Conservation (phyloP, 768 basidiomycete genomes). For the Steccherinum ochraceum region DNA sequence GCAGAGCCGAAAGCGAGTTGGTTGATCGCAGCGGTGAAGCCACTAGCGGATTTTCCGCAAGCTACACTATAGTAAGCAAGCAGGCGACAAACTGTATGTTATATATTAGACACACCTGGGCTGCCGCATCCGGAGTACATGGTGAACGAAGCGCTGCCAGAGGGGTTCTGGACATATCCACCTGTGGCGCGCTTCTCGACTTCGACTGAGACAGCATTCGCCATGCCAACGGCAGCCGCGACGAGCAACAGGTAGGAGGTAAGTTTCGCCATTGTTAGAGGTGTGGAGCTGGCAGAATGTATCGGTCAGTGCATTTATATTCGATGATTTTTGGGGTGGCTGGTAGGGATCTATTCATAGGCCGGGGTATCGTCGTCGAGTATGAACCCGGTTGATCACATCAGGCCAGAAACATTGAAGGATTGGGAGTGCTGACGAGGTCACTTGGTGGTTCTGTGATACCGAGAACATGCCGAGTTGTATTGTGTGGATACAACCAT, state of each 20-base stretch:
- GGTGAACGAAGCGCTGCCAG: slow-evolving; percentile 53
- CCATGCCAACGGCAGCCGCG: slow-evolving; percentile 4
- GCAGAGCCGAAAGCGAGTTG: slow-evolving; percentile 49
- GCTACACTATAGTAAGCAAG: slow-evolving; percentile 32
- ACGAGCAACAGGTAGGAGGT: slow-evolving; percentile 3
- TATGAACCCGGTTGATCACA: background rate
- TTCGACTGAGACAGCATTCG: background rate
- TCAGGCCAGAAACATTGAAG: background rate
- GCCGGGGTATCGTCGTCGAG: background rate
- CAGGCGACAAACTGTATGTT: slow-evolving; percentile 41
- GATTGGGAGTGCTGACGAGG: background rate
- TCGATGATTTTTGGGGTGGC: background rate
- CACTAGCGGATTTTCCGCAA: slow-evolving; percentile 44
- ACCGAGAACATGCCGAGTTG: background rate
- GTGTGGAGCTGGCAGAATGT: background rate
- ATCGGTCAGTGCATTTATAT: background rate
- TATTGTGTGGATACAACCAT: no score
- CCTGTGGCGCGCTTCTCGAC: slow-evolving; percentile 30
- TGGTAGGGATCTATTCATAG: background rate
- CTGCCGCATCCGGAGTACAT: slow-evolving; percentile 43
- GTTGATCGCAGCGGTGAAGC: slow-evolving; percentile 51
- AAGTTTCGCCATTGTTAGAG: slow-evolving; percentile 4
- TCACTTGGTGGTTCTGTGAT: background rate
- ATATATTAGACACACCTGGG: slow-evolving; percentile 31
- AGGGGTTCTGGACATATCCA: slow-evolving; percentile 48